Conservation (phyloP, 805 yeast species). For the Wilhelminamyces savonicus region DNA sequence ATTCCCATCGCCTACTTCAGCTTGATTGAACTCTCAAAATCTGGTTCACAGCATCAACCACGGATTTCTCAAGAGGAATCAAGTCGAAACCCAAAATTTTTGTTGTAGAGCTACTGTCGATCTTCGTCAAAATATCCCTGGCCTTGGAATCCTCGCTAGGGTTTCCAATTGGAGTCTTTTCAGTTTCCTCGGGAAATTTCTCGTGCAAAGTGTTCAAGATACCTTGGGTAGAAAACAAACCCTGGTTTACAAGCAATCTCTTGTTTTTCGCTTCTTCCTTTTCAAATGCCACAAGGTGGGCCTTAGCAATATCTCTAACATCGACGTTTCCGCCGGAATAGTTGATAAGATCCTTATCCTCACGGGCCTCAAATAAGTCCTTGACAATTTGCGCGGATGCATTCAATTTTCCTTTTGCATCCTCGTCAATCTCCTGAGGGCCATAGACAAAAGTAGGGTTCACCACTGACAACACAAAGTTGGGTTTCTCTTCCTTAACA, state of each 20-base stretch:
- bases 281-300: constrained; percentile 38
- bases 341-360: constrained; percentile 13
- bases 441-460: constrained; percentile 19
- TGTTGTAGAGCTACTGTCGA: constrained; percentile 31
- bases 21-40: no score
- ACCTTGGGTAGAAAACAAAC: constrained; percentile 12
- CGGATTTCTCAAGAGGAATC: constrained; percentile 30
- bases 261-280: constrained; percentile 8
- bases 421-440: constrained; percentile 24
- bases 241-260: constrained; percentile 10
- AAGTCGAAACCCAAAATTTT: constrained; percentile 33
- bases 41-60: constrained; percentile 38
- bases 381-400: constrained; percentile 36
- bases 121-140: constrained; percentile 7
- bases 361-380: constrained; percentile 18
- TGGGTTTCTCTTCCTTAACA: constrained; percentile 19
- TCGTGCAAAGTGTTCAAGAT: constrained; percentile 16
- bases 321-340: constrained; percentile 26
- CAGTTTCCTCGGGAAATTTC: constrained; percentile 14
- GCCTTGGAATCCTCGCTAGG: constrained; percentile 26
- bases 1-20: no score
- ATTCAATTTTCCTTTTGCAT: constrained; percentile 28
- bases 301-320: constrained; percentile 43
- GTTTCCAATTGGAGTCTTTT: constrained; percentile 20
- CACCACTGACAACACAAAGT: constrained; percentile 30